Percentiles rank a stretch among this genome's conserved stretches.
Evolutionary conservation across 192 early-diverging fungal species (phyloP).

Genomic region (Backusella parvicylindrica): DNA sequence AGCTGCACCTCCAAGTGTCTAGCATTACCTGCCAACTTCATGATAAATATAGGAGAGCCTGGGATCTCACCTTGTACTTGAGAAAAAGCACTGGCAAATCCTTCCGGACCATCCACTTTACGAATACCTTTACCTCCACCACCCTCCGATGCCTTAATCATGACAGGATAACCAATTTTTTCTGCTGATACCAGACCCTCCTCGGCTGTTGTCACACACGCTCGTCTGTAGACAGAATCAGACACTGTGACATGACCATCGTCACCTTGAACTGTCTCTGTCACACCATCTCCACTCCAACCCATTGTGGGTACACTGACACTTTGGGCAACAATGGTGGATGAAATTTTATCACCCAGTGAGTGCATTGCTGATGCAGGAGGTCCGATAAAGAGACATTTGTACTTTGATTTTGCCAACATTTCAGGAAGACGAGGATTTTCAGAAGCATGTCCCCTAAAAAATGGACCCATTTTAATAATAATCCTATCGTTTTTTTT

Average conservation of each 20-base stretch:
- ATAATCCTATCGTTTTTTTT: background rate
- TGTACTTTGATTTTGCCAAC: conserved; percentile 74
- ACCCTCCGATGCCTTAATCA: conserved; percentile 99
- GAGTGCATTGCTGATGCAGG: conserved; percentile 95
- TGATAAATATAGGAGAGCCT: conserved; percentile 96
- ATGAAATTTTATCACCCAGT: conserved; percentile 99
- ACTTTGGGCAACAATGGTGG: conserved; percentile 96
- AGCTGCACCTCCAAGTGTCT: conserved; percentile 97
- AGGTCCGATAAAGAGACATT: conserved; percentile 94
- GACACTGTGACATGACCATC: conserved; percentile 79
- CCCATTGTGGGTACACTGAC: conserved; percentile 94
- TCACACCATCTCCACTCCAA: conserved; percentile 90
- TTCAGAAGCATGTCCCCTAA: conserved; percentile 96
- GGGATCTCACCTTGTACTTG: conserved; percentile 94
- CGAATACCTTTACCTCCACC: conserved; percentile 99
- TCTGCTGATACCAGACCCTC: conserved; percentile 83
- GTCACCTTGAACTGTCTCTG: conserved; percentile 61
- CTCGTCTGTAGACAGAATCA: conserved; percentile 71
- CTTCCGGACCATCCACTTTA: conserved; percentile 75
- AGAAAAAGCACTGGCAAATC: conserved; percentile 74
- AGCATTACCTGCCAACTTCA: conserved; percentile 91
- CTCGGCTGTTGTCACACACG: conserved; percentile 83
- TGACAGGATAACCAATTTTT: conserved; percentile 92
- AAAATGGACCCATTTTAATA: background rate
- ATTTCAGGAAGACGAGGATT: conserved; percentile 94